Evolutionary conservation across 768 basidiomycete species (phyloP).

Genomic region (Boletus rubropictus): DNA sequence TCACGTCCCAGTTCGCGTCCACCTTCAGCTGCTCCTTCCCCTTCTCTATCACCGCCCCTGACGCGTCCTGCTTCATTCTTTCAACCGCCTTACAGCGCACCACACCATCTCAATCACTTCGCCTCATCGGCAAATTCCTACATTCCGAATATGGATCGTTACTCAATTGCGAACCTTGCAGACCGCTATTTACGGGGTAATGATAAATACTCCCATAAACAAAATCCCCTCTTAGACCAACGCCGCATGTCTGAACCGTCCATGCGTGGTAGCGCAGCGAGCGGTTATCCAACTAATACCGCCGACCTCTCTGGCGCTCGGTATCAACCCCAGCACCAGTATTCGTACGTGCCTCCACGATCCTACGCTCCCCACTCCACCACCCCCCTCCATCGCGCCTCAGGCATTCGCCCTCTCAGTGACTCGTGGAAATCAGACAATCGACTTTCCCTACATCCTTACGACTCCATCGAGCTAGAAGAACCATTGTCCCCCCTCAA

Average conservation of each 20-base stretch:
- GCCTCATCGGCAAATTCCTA: constrained; percentile 38
- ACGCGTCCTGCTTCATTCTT: constrained; percentile 34
- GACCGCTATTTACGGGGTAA: constrained; percentile 38
- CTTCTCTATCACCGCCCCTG: constrained; percentile 44
- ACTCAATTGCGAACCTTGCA: constrained; percentile 33
- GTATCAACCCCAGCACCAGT: constrained; percentile 39
- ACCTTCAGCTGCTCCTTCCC: constrained; percentile 23
- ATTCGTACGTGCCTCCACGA: constrained; percentile 31
- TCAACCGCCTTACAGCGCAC: constrained; percentile 38
- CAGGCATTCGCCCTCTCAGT: constrained; percentile 41
- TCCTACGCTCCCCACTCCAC: constrained; percentile 35
- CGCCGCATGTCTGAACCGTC: constrained; percentile 68
- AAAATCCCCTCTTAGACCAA: constrained; percentile 43
- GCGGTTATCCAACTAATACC: constrained; percentile 30
- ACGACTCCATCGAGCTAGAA: constrained; percentile 35
- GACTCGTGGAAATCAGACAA: constrained; percentile 31
- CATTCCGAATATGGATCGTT: constrained; percentile 37
- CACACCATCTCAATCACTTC: constrained; percentile 42
- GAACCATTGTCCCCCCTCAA: constrained; percentile 53
- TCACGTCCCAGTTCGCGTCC: neutral
- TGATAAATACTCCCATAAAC: constrained; percentile 33
- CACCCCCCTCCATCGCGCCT: constrained; percentile 42
- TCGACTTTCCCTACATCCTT: constrained; percentile 30
- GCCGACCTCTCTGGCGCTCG: constrained; percentile 31
- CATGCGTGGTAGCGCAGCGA: constrained; percentile 41